phyloP scores from a whole-genome alignment of 2,329 filamentous ascomycete genomes.

The Tolypocladium pustulatum region DNA sequence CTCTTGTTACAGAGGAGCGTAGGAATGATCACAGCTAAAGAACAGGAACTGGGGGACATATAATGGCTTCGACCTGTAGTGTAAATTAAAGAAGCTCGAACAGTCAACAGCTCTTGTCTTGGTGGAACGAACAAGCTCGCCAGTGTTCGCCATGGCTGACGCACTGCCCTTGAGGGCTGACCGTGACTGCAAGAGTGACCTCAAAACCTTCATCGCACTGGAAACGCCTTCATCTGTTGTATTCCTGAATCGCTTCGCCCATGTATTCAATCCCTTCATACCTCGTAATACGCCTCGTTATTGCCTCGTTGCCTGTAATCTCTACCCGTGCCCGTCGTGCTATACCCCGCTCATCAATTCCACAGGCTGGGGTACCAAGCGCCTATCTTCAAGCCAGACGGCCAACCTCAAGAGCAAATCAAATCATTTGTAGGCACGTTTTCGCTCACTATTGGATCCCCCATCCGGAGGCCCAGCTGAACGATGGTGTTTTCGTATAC shows the following conservation, averaged over 20 bases:
- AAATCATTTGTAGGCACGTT: slow-evolving; percentile 4
- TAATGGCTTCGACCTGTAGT: no score
- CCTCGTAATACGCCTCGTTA: not conserved
- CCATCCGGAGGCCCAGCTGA: slow-evolving; percentile 59
- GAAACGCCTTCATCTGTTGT: not conserved
- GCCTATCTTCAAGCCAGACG: not conserved
- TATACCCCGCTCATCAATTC: not conserved
- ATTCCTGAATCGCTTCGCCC: not conserved
- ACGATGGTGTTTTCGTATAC: slow-evolving; percentile 76
- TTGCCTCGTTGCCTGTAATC: not conserved
- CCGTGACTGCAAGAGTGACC: no score
- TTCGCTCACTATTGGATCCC: slow-evolving; percentile 21
- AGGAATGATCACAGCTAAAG: no score
- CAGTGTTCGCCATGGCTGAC: no score
- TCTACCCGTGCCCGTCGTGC: not conserved
- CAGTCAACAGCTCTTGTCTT: no score
- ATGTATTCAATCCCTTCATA: not conserved
- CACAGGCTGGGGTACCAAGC: not conserved
- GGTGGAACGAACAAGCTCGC: no score
- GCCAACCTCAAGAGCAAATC: not conserved
- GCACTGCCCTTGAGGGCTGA: no score
- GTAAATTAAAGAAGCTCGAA: no score
- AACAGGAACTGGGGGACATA: no score
- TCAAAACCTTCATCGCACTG: no score
- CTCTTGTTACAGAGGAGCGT: not conserved